A percentile compares a stretch with the other conserved stretches of the same genome.
Conservation (phyloP, 208 protist species). For the Trypanosoma cruzi region DNA sequence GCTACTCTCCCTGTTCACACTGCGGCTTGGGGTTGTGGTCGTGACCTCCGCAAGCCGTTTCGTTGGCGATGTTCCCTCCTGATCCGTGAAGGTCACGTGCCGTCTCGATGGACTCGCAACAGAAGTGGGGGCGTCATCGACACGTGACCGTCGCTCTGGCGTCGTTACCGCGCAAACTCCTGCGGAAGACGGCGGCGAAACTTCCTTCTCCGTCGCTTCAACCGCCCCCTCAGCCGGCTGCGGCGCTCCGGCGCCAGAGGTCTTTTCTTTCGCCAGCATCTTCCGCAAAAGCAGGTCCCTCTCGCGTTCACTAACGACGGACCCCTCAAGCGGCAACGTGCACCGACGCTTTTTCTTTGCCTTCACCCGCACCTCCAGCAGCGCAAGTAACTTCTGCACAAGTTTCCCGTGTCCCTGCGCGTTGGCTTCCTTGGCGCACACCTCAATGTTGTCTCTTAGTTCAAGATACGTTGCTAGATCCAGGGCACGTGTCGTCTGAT, state of each 20-base stretch:
- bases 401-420: constrained; percentile 55
- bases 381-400: constrained; percentile 66
- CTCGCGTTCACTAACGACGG: constrained; percentile 59
- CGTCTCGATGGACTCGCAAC: constrained; percentile 4
- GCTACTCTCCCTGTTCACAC: not conserved
- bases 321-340: constrained; percentile 64
- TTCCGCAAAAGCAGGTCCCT: constrained; percentile 70
- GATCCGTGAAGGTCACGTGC: constrained; percentile 15
- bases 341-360: constrained; percentile 64
- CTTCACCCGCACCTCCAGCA: constrained; percentile 72
- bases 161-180: not conserved
- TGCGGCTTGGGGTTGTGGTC: not conserved
- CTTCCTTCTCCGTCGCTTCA: not conserved
- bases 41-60: not conserved
- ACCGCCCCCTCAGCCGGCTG: not conserved
- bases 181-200: not conserved
- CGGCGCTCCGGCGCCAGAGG: not conserved
- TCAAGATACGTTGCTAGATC: constrained; percentile 84
- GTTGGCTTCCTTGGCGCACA: constrained; percentile 71
- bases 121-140: not conserved
- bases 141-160: not conserved
- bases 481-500: constrained; percentile 74
- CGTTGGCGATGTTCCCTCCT: not conserved
- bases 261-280: constrained; percentile 50
- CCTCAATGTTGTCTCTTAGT: constrained; percentile 77